Base-by-base conservation (phyloP, 2,329 filamentous ascomycete species). In the Cryphonectria carpinicola region DNA sequence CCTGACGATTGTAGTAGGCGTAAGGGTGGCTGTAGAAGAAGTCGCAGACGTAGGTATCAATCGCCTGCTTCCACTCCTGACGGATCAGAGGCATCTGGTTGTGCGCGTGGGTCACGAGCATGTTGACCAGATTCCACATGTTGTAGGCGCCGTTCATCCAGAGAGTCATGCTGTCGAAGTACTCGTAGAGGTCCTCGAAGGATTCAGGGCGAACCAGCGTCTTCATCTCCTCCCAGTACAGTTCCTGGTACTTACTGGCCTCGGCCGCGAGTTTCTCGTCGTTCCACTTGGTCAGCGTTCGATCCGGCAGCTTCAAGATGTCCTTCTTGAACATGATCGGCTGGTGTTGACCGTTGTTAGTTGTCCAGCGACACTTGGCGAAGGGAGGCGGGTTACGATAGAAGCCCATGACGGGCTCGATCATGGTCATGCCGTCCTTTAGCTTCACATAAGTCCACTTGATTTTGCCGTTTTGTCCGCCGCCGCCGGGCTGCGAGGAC, bases 141-240 rank as follows among this genome's bases (percentile, higher is more conserved):
- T 88, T 88, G 71, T 82, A 77, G 0, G 82, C 82, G 10, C 86
- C 86, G 17, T 81, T 78, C 49, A 79, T 64, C 75, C 84, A 87
- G 39, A 88, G 77, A 65, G 87, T 85, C 13, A 76, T 70, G 0
- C 81, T 79, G 72, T 87, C 85, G 64, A 84, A 88, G 73, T 84
- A 87, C 1, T 76, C 74, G 78, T 83, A 86, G 32, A 87, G 76
- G 37, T 84, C 81, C 49, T 80, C 79, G 76, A 80, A 84, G 72
- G 69, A 77, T 39, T 76, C 22, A 1, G 78, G 79, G 28, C 75
- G 61, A 28, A 67, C 72, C 76, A 84, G 80, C 0, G 49, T 46
- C 70, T 76, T 79, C 77, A 85, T 79, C 14, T 75, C 67, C 0
- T 77, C 66, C 80, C 80, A 82, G 64, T 80, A 76, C 54, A 76